Percentiles rank a stretch among this genome's conserved stretches.
These are phyloP conservation scores for Fraxinus velutina DNA, from an alignment of 305 asterid species.

Conservation along the genomic window DNA sequence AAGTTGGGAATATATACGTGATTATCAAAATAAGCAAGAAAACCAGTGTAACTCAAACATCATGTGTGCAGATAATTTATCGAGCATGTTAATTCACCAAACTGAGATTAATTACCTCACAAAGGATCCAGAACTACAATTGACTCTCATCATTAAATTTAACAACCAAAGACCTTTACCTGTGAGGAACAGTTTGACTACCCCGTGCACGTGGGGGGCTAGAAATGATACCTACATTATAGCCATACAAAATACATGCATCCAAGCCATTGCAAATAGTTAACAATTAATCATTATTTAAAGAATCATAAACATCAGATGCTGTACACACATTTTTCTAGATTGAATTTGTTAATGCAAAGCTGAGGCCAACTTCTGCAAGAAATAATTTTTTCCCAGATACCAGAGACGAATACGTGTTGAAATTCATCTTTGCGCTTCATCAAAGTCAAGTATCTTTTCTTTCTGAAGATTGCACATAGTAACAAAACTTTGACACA, in stretches of 20 bases:
- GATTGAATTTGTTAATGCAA: neutral
- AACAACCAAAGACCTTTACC: neutral
- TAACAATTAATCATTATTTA: neutral
- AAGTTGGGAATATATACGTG: neutral
- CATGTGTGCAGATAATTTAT: neutral
- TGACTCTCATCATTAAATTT: slow-evolving; percentile 3
- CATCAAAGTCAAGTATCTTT: slow-evolving; percentile 14
- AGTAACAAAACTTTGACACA: neutral
- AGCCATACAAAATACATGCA: neutral
- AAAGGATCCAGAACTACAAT: neutral
- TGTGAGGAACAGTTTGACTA: neutral
- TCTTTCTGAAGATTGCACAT: neutral
- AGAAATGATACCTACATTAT: neutral
- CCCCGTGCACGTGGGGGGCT: neutral
- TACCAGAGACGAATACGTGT: neutral
- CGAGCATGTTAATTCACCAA: neutral
- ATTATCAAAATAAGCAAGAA: slow-evolving; percentile 4
- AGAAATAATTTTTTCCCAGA: slow-evolving; percentile 14
- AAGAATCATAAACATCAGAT: neutral
- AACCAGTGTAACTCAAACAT: neutral
- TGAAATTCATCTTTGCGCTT: slow-evolving; percentile 3
- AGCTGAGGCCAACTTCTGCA: neutral
- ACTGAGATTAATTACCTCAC: neutral
- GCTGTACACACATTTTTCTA: neutral
- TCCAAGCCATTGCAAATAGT: neutral